These are phyloP conservation scores for Rhizomucor pusillus DNA, from an alignment of 371 early-diverging fungal species.

Conservation along the genomic window DNA sequence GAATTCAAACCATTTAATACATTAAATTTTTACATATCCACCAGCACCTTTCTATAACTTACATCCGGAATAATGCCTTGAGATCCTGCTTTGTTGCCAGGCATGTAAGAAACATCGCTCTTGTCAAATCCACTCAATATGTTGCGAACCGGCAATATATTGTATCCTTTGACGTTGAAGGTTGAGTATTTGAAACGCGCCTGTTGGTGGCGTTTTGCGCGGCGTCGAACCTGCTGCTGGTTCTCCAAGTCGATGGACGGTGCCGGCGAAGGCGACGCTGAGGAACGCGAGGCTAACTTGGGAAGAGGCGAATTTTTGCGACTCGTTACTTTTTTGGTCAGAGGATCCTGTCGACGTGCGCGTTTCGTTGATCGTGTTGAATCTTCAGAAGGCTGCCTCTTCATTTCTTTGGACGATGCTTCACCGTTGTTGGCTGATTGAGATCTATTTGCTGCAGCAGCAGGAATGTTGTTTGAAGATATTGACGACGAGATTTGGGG, in stretches of 20 bases:
- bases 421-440: background rate
- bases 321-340: background rate
- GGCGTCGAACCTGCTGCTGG: background rate
- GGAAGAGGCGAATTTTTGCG: background rate
- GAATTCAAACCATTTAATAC: background rate
- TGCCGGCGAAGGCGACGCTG: constrained; percentile 1
- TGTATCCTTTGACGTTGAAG: constrained; percentile 48
- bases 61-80: constrained; percentile 37
- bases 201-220: constrained; percentile 11
- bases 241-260: background rate
- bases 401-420: no score
- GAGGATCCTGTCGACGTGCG: background rate
- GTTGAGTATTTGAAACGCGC: constrained; percentile 47
- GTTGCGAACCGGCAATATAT: constrained; percentile 48
- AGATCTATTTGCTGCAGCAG: constrained; percentile 1
- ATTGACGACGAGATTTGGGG: background rate
- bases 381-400: no score
- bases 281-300: background rate
- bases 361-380: background rate
- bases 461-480: background rate
- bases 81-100: constrained; percentile 37
- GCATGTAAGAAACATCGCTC: constrained; percentile 35
- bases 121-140: constrained; percentile 41
- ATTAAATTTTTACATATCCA: background rate
- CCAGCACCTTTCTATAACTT: constrained; percentile 12